These are phyloP conservation scores for Eucalyptus sp. DNA, from an alignment of 345 rosid genomes.

Conservation along the genomic window DNA sequence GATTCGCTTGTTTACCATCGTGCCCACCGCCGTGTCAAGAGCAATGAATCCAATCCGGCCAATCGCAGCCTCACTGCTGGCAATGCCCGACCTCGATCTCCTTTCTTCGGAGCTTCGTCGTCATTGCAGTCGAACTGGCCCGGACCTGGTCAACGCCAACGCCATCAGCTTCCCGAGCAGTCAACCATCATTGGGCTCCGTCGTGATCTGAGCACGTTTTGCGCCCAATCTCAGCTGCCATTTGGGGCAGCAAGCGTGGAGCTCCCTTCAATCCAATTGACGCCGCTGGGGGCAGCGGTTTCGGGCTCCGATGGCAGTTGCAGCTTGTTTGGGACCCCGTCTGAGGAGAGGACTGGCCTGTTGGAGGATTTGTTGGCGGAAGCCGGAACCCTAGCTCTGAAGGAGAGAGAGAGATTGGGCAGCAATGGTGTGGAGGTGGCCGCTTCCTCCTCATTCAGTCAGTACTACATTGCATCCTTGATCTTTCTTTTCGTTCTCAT, in stretches of 20 bases:
- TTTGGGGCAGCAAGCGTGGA: neutral
- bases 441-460: neutral
- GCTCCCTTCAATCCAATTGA: neutral
- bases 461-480: neutral
- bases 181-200: neutral
- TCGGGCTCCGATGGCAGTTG: neutral
- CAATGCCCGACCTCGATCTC: neutral
- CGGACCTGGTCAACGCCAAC: neutral
- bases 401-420: neutral
- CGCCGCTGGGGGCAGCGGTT: neutral
- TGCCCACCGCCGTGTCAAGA: constrained; percentile 12
- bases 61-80: neutral
- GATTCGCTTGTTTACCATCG: constrained; percentile 60
- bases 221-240: neutral
- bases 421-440: neutral
- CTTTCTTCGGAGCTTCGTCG: neutral
- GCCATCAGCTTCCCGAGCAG: neutral
- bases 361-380: constrained; percentile 50
- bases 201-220: neutral
- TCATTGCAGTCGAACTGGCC: neutral
- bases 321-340: neutral
- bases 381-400: constrained; percentile 13
- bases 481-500: neutral
- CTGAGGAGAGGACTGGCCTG: constrained; percentile 24
- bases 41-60: neutral